Base-by-base conservation (phyloP, 352 stramenopile species). In the Phytophthora parvispora region DNA sequence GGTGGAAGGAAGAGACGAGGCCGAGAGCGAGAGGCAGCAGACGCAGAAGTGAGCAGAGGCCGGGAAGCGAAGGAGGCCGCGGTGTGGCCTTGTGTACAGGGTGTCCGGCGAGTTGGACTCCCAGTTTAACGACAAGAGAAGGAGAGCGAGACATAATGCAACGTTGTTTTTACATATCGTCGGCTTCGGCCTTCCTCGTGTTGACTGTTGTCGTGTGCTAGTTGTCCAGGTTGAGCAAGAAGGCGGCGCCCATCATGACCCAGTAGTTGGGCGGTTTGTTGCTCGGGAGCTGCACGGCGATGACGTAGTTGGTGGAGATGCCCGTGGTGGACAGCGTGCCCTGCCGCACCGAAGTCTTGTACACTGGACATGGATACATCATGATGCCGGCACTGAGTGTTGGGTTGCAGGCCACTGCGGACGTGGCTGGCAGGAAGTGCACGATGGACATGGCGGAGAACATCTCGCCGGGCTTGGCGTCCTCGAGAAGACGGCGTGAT, bases 261-360 rank as follows among this genome's bases (percentile, higher is more conserved):
- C 95, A 99, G 61, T 94, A 92, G 67, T 97, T 87, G 1, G 95
- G 90, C 9, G 83, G 76, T 36, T 86, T 76, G 54, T 90, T 78
- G 13, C 90, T 98, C 0, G 92, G 92, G 18, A 99, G 67, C 49
- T 98, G 95, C 13, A 99, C 89, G 16, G 95, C 90, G 32, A 98
- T 88, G 40, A 98, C 93, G 72, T 95, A 98, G 75, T 98, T 98
- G 45, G 94, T 98, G 16, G 86, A 97, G 85, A 98, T 98, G 18
- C 94, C 94, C 7, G 94, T 98, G 16, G 94, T 98, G 32, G 81
- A 96, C 34, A 98, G 69, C 8, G 95, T 97, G 27, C 94, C 94
- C 48, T 98, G 94, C 8, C 96, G 80, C 50, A 96, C 92, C 4
- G 89, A 95, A 15, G 96, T 99, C 81, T 99, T 99, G 86, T 99